phyloP scores from a whole-genome alignment of 2,329 filamentous ascomycete species.

The Acrodontium crateriforme region DNA sequence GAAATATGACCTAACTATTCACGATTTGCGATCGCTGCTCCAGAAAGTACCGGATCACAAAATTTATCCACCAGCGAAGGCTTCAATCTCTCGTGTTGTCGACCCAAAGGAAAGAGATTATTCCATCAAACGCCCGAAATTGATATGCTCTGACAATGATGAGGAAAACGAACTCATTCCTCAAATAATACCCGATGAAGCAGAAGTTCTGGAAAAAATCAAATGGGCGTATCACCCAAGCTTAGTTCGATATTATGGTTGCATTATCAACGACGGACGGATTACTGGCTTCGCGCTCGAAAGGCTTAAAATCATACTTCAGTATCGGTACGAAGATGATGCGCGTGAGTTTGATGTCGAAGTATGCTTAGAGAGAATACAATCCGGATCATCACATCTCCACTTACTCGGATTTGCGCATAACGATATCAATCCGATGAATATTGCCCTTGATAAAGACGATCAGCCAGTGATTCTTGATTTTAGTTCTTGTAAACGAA shows the following conservation, averaged over 20 bases:
- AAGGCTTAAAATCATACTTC: slow-evolving; percentile 7
- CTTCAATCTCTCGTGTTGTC: slow-evolving; percentile 1
- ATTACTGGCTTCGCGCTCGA: slow-evolving; percentile 11
- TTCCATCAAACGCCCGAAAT: slow-evolving; percentile 12
- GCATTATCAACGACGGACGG: slow-evolving; percentile 8
- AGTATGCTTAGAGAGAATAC: slow-evolving; percentile 11
- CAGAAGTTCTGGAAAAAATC: slow-evolving; percentile 9
- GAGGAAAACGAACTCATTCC: slow-evolving; percentile 7
- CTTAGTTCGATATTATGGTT: slow-evolving; percentile 11
- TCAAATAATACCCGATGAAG: slow-evolving; percentile 10
- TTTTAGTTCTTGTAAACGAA: slow-evolving; percentile 18
- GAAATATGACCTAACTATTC: slow-evolving; percentile 8
- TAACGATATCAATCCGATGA: slow-evolving; percentile 22
- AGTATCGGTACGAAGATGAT: slow-evolving; percentile 8
- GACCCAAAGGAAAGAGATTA: slow-evolving; percentile 1
- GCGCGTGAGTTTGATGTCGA: slow-evolving; percentile 4
- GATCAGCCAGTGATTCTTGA: slow-evolving; percentile 19
- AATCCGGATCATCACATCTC: slow-evolving; percentile 15
- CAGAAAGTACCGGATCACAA: slow-evolving; percentile 3
- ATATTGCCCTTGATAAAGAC: slow-evolving; percentile 18
- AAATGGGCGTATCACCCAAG: slow-evolving; percentile 9
- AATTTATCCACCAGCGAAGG: slow-evolving; percentile 3
- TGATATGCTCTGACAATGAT: slow-evolving; percentile 7
- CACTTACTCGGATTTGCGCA: slow-evolving; percentile 20
- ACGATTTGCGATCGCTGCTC: slow-evolving; percentile 3